Conservation (phyloP, 2,329 filamentous ascomycete species). For the Colletotrichum lupini region DNA sequence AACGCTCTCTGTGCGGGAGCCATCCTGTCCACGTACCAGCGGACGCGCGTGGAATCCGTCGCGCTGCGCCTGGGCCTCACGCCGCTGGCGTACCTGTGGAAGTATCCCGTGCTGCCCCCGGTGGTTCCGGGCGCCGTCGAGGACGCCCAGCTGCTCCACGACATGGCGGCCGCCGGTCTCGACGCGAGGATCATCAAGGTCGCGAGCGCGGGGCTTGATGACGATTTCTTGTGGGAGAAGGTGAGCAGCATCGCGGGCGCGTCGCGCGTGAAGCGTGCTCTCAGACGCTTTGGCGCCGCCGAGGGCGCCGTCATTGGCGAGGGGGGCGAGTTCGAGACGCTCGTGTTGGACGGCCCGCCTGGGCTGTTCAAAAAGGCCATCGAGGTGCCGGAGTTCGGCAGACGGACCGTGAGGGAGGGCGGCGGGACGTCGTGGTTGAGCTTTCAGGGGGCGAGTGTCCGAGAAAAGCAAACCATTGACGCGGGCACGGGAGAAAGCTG, state of each 20-base stretch:
- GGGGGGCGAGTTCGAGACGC: slow-evolving; percentile 95
- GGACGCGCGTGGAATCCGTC: slow-evolving; percentile 93
- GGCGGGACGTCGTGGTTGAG: slow-evolving; percentile 82
- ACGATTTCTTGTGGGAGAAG: slow-evolving; percentile 82
- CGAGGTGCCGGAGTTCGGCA: slow-evolving; percentile 65
- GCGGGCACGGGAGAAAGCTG: slow-evolving; percentile 11
- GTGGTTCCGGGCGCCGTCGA: slow-evolving; percentile 46
- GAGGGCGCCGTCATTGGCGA: slow-evolving; percentile 85
- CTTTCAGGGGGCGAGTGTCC: slow-evolving; percentile 67
- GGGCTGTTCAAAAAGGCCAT: slow-evolving; percentile 80
- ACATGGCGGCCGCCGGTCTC: slow-evolving; percentile 82
- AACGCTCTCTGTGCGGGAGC: slow-evolving; percentile 92
- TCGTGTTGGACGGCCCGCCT: slow-evolving; percentile 83
- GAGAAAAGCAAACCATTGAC: slow-evolving; percentile 49
- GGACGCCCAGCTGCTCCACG: slow-evolving; percentile 73
- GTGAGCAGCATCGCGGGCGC: slow-evolving; percentile 70
- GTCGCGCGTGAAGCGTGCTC: slow-evolving; percentile 59
- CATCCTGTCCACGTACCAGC: slow-evolving; percentile 94
- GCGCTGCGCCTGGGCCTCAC: slow-evolving; percentile 84
- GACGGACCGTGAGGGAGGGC: slow-evolving; percentile 70
- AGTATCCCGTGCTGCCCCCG: slow-evolving; percentile 80
- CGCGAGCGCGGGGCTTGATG: slow-evolving; percentile 88
- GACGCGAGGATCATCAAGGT: slow-evolving; percentile 96
- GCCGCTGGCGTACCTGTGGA: slow-evolving; percentile 91
- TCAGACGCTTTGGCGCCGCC: slow-evolving; percentile 74